Evolutionary conservation across 768 basidiomycete species (phyloP), one percentile per base, ranked within the genome.

Genomic region (Tylopilus balloui): DNA sequence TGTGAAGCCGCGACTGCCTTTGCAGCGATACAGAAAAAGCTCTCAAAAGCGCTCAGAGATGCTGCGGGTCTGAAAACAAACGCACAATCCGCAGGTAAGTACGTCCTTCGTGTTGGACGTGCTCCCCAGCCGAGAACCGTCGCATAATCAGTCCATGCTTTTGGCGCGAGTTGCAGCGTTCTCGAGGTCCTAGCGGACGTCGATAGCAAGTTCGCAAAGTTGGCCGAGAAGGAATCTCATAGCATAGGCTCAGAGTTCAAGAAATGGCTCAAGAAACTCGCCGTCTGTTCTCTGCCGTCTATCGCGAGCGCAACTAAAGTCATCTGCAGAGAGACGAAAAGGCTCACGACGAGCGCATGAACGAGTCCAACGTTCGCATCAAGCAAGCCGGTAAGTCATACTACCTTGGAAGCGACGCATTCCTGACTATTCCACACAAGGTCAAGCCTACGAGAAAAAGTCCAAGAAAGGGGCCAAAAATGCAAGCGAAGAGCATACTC

Each of bases 211-310:
- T 89, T 88, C 65, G 78, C 79, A 35, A 90, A 85, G 69, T 62
- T 85, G 52, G 78, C 78, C 12, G 84, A 87, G 56, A 88, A 80
- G 68, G 88, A 91, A 54, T 87, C 81, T 51, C 80, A 83, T 52
- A 59, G 48, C 19, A 70, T 88, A 42, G 81, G 79, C 54, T 65
- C 71, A 25, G 88, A 89, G 54, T 80, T 88, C 35, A 85, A 82
- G 73, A 91, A 86, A 59, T 90, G 88, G 87, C 83, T 90, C 74
- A 89, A 86, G 78, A 88, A 83, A 65, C 75, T 90, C 29, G 76
- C 81, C 42, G 88, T 90, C 58, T 57, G 85, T 25, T 43, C 48
- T 36, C 50, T 34, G 17, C n/a, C 20, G 0, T 38, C 31, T 38
- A 4, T 39, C 20, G 21, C n/a, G 2, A 50, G 5, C 35, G 43